Percentiles rank a stretch among this genome's conserved stretches.
These are phyloP conservation scores for Lasiosphaeria hispida DNA, from an alignment of 495 filamentous ascomycete species.

Conservation along the genomic window DNA sequence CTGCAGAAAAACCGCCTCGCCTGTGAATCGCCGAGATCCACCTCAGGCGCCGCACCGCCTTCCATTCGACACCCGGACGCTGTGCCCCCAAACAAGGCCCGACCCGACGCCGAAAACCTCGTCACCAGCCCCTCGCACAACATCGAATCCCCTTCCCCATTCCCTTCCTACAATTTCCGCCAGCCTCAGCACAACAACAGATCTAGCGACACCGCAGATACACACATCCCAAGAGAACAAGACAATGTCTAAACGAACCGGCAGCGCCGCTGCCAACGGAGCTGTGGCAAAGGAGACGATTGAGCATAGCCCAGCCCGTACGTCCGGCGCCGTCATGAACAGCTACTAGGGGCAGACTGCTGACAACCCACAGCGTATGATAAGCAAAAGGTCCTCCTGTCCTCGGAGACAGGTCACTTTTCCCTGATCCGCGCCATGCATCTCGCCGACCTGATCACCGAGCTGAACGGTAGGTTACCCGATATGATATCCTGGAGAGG, in stretches of 20 bases:
- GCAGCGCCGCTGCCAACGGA: constrained; percentile 38
- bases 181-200: not conserved
- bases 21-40: too few species aligned
- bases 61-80: too few species aligned
- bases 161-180: not conserved
- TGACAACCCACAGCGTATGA: constrained; percentile 55
- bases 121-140: too few species aligned
- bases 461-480: constrained; percentile 74
- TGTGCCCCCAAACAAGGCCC: too few species aligned
- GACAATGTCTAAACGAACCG: constrained; percentile 52
- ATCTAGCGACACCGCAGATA: not conserved
- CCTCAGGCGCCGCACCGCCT: too few species aligned
- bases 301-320: too few species aligned
- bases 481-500: not conserved
- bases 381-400: constrained; percentile 84
- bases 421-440: constrained; percentile 74
- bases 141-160: too few species aligned
- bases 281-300: constrained; percentile 28
- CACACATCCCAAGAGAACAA: not conserved
- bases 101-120: too few species aligned
- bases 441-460: constrained; percentile 92
- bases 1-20: constrained; percentile 6
- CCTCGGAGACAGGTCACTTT: constrained; percentile 70
- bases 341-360: not conserved
- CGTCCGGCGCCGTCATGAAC: not conserved